Conservation (phyloP, 805 yeast genomes). For the Schwanniomyces pseudopolymorphus region DNA sequence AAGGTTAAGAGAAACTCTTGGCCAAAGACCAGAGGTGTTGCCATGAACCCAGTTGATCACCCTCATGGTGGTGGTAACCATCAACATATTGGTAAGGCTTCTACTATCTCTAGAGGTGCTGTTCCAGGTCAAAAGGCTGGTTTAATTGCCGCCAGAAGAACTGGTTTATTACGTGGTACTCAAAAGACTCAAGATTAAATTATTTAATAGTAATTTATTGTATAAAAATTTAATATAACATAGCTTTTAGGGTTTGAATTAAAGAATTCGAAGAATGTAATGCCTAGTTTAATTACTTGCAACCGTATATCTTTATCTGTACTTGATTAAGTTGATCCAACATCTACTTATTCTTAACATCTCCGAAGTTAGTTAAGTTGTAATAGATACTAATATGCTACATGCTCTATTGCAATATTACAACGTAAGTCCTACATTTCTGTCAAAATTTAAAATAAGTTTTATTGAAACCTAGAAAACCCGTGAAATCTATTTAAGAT, state of each 20-base stretch:
- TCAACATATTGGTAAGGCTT: conserved; percentile 38
- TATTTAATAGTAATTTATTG: conserved; percentile 13
- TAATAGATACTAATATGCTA: no score
- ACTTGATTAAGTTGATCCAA: no score
- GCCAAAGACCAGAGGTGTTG: conserved; percentile 99
- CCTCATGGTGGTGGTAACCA: conserved; percentile 99
- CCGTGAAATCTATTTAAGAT: conserved; percentile 10
- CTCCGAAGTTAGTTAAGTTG: no score
- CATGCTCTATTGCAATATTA: background rate
- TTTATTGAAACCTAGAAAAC: conserved; percentile 14
- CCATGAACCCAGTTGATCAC: conserved; percentile 99
- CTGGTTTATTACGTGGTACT: conserved; percentile 40
- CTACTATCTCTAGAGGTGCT: conserved; percentile 41
- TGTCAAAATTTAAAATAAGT: conserved; percentile 7
- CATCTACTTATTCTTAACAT: no score
- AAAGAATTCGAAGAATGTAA: background rate
- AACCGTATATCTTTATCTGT: no score
- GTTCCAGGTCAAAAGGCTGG: conserved; percentile 42
- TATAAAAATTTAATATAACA: conserved; percentile 13
- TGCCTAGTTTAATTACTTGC: no score
- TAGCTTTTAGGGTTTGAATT: conserved; percentile 5
- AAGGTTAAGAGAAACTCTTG: conserved; percentile 99
- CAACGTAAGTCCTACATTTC: background rate
- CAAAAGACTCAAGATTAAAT: conserved; percentile 35
- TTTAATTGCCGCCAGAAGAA: conserved; percentile 40